phyloP scores from a whole-genome alignment of 1,284 basidiomycete genomes.

The Chalciporus sp. region DNA sequence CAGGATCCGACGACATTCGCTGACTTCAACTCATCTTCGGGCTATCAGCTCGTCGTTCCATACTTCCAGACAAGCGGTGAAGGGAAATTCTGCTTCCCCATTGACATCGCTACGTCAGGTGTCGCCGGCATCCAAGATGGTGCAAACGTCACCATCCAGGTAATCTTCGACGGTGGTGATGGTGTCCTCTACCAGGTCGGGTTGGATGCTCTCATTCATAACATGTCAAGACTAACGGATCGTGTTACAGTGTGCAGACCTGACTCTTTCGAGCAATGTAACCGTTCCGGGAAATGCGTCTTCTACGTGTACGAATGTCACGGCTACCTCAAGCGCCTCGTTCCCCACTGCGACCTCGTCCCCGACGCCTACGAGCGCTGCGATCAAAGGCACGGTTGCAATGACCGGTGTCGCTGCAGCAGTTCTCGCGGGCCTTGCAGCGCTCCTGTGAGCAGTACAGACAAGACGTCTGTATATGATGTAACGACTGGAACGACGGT shows the following conservation, averaged over 20 bases:
- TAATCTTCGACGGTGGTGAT: constrained; percentile 54
- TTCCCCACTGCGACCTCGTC: constrained; percentile 14
- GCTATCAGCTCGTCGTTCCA: constrained; percentile 40
- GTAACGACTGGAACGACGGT: background rate
- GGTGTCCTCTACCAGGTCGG: constrained; percentile 55
- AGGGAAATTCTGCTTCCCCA: constrained; percentile 55
- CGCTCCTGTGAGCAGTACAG: constrained; percentile 13
- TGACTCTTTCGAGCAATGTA: constrained; percentile 29
- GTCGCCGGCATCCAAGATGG: constrained; percentile 50
- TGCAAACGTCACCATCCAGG: constrained; percentile 49
- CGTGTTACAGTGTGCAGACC: constrained; percentile 31
- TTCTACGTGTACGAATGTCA: constrained; percentile 26
- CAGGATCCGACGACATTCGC: constrained; percentile 54
- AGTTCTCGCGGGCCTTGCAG: constrained; percentile 8
- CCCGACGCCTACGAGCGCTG: constrained; percentile 11
- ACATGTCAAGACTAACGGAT: background rate
- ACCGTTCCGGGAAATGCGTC: constrained; percentile 30
- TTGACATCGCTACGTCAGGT: constrained; percentile 48
- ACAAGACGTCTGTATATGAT: background rate
- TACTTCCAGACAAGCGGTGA: constrained; percentile 46
- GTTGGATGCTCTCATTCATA: background rate
- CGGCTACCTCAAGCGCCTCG: constrained; percentile 7
- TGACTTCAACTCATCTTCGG: constrained; percentile 49
- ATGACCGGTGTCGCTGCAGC: constrained; percentile 6
- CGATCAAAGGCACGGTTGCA: constrained; percentile 15